These are phyloP conservation scores for Austroboletus niveus DNA, from an alignment of 1,284 basidiomycete species.

Conservation along the genomic window DNA sequence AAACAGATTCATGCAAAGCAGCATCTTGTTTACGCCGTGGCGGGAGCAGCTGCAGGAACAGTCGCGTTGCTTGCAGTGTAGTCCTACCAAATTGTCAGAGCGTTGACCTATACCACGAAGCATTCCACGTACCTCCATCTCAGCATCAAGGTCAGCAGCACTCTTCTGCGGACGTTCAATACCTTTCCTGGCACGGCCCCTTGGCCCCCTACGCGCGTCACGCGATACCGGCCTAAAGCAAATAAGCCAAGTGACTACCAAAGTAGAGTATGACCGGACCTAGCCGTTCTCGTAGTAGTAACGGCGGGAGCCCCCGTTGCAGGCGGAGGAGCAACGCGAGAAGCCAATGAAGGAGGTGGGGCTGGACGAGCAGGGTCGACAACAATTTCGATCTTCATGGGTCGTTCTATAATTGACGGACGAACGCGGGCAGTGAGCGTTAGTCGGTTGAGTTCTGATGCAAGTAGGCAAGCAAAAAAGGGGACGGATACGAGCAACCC, in stretches of 20 bases:
- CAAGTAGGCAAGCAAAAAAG: constrained; percentile 46
- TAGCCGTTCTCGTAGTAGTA: constrained; percentile 35
- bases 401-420: constrained; percentile 69
- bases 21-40: constrained; percentile 25
- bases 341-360: constrained; percentile 58
- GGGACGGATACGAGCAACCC: constrained; percentile 34
- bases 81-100: constrained; percentile 43
- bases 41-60: constrained; percentile 40
- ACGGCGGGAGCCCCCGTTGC: constrained; percentile 26
- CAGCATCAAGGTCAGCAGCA: constrained; percentile 75
- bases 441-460: constrained; percentile 60
- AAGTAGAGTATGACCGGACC: constrained; percentile 38
- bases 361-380: constrained; percentile 82
- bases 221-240: constrained; percentile 32
- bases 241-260: constrained; percentile 9
- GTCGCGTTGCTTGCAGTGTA: constrained; percentile 59
- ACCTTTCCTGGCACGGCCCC: constrained; percentile 61
- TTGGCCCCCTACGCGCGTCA: constrained; percentile 48
- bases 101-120: not conserved
- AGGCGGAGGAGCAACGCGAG: constrained; percentile 65
- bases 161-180: constrained; percentile 63
- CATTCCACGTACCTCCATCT: constrained; percentile 68
- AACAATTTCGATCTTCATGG: constrained; percentile 98
- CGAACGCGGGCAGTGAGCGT: constrained; percentile 43
- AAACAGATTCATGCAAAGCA: constrained; percentile 9